These are phyloP conservation scores for Ilyonectria robusta DNA, from an alignment of 2,329 filamentous ascomycete genomes.

Conservation along the genomic window DNA sequence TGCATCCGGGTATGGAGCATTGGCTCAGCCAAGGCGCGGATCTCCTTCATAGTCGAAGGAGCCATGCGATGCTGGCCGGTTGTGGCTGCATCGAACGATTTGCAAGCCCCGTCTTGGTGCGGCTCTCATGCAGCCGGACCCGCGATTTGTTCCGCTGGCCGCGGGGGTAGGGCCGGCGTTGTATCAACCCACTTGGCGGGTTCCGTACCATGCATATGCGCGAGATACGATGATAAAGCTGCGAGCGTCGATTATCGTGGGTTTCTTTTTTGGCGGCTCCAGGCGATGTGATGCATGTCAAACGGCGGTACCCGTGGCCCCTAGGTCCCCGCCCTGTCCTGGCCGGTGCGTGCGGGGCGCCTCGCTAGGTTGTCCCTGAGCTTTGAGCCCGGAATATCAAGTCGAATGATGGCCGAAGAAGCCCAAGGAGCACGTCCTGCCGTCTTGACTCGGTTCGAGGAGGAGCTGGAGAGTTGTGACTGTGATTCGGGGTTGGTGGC, in stretches of 20 bases:
- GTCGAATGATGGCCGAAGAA: slow-evolving; percentile 26
- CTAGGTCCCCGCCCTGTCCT: slow-evolving; percentile 16
- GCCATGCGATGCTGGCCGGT: slow-evolving; percentile 10
- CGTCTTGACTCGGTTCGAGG: slow-evolving; percentile 3
- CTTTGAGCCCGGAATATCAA: slow-evolving; percentile 42
- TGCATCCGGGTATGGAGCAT: slow-evolving; percentile 10
- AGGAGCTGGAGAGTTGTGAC: not conserved
- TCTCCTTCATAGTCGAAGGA: slow-evolving; percentile 16
- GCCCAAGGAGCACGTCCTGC: slow-evolving; percentile 13
- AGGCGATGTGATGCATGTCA: slow-evolving; percentile 34
- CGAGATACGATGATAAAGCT: not conserved
- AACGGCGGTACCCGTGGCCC: slow-evolving; percentile 29
- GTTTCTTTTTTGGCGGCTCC: slow-evolving; percentile 28
- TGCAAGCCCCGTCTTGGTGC: slow-evolving; percentile 5
- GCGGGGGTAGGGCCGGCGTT: not conserved
- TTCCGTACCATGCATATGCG: not conserved
- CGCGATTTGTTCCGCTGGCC: slow-evolving; percentile 1
- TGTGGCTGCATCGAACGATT: slow-evolving; percentile 19
- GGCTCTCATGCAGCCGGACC: slow-evolving; percentile 20
- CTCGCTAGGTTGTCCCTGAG: slow-evolving; percentile 38
- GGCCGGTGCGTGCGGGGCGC: slow-evolving; percentile 29
- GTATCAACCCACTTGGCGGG: slow-evolving; percentile 14
- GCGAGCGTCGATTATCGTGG: slow-evolving; percentile 17
- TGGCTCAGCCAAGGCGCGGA: slow-evolving; percentile 11
- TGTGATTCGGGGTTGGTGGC: not conserved